These are phyloP conservation scores for Coemansia erecta DNA, from an alignment of 192 early-diverging fungal species.

Conservation along the genomic window DNA sequence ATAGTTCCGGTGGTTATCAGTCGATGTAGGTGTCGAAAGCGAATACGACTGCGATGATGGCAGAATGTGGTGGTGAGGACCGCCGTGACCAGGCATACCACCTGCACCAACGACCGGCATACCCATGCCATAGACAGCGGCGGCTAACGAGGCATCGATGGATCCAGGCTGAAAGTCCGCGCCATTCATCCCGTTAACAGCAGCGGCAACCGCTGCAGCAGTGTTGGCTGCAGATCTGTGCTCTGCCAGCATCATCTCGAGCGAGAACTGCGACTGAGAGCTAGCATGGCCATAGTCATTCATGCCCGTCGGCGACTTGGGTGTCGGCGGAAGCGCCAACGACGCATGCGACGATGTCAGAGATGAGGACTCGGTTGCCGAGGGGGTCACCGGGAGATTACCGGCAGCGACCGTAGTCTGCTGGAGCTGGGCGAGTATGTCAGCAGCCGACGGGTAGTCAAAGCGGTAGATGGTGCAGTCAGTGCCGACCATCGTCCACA, in stretches of 20 bases:
- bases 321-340: slow-evolving; percentile 43
- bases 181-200: slow-evolving; percentile 9
- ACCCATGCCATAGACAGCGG: slow-evolving; percentile 36
- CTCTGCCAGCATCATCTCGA: slow-evolving; percentile 38
- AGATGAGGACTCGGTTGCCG: slow-evolving; percentile 5
- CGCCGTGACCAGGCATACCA: slow-evolving; percentile 12
- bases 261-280: slow-evolving; percentile 36
- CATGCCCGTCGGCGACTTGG: slow-evolving; percentile 26
- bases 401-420: slow-evolving; percentile 7
- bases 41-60: slow-evolving; percentile 8
- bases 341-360: slow-evolving; percentile 42
- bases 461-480: slow-evolving; percentile 54
- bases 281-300: slow-evolving; percentile 49
- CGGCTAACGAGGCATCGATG: slow-evolving; percentile 38
- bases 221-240: slow-evolving; percentile 3
- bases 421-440: slow-evolving; percentile 21
- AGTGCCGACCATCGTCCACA: slow-evolving; percentile 93
- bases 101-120: slow-evolving; percentile 18
- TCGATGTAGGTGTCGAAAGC: neutral
- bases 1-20: neutral
- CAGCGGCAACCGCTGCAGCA: neutral
- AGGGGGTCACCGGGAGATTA: slow-evolving; percentile 1
- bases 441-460: slow-evolving; percentile 31
- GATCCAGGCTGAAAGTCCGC: slow-evolving; percentile 11
- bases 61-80: neutral